Evolutionary conservation across 805 yeast genomes (phyloP), one percentile per base, ranked within the genome.

Genomic region (Barnettozyma pratensis): DNA sequence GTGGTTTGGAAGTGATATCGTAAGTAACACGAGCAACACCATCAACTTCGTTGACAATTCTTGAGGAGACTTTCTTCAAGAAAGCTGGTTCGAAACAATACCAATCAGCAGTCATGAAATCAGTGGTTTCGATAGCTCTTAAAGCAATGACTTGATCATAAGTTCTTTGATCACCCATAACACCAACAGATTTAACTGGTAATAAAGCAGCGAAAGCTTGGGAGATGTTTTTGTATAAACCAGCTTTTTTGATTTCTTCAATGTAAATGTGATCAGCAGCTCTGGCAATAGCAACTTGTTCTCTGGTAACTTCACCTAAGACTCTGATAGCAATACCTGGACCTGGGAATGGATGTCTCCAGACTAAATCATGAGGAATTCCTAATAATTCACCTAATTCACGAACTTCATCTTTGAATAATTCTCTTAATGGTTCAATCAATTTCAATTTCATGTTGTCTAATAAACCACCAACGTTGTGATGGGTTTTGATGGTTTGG

Each of bases 321-420:
- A 94, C 95, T 73, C 99, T 85, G 69, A 94, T 94, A 60, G 97
- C 99, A 66, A 94, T 87, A 76, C 99, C 99, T 68, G 99, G 99
- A 68, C 99, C 99, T 62, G 99, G 99, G 96, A 94, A 94, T 49
- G 99, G 99, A 69, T 94, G 99, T 79, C 99, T 88, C 98, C 98
- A 92, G 58, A 94, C 98, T 60, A 94, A 79, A 61, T 94, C 98
- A 65, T 88, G 94, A 35, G 97, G 95, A 61, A 94, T 92, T 44
- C 96, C 97, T 74, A 94, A 74, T 46, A 94, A 73, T 75, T 89
- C 88, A 72, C 99, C 99, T 59, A 94, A 76, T 61, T 85, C 87
- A 72, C 99, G 89, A 50, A 94, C 99, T 78, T 94, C 99, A 70
- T 94, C 99, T 75, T 94, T 94, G 81, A 94, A 94, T 64, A 94